These are phyloP conservation scores for Cercospora sp. DNA, from an alignment of 2,329 filamentous ascomycete species.

Conservation along the genomic window DNA sequence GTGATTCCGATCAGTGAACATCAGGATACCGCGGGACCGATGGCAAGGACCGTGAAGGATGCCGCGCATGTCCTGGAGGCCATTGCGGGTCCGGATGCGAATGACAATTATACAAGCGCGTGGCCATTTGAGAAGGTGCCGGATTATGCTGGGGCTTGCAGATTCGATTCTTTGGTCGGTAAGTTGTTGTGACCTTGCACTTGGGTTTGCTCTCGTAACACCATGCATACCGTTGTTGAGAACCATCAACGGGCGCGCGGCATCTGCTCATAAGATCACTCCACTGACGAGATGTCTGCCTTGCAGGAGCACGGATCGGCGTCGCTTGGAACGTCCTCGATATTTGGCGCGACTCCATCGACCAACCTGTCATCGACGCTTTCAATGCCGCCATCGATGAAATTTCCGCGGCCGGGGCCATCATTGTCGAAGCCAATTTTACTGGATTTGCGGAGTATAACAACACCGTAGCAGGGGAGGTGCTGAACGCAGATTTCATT, in stretches of 20 bases:
- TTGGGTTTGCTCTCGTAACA: too few species aligned
- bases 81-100: slow-evolving; percentile 57
- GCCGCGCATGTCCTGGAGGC: slow-evolving; percentile 59
- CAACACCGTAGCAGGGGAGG: slow-evolving; percentile 45
- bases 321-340: slow-evolving; percentile 62
- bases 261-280: not conserved
- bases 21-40: slow-evolving; percentile 59
- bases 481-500: slow-evolving; percentile 62
- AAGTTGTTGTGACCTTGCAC: too few species aligned
- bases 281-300: not conserved
- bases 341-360: slow-evolving; percentile 35
- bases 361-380: slow-evolving; percentile 50
- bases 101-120: slow-evolving; percentile 60
- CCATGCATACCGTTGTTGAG: too few species aligned
- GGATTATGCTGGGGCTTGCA: slow-evolving; percentile 61
- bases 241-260: too few species aligned
- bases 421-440: slow-evolving; percentile 29
- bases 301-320: slow-evolving; percentile 57
- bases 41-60: slow-evolving; percentile 60
- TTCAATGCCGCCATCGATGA: slow-evolving; percentile 24
- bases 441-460: slow-evolving; percentile 43
- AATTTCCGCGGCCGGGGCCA: slow-evolving; percentile 25
- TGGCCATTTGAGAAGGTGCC: slow-evolving; percentile 59
- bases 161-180: slow-evolving; percentile 50
- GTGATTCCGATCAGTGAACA: slow-evolving; percentile 66